phyloP scores from a whole-genome alignment of 169 alveolate species.

The Plasmodium coatneyi region DNA sequence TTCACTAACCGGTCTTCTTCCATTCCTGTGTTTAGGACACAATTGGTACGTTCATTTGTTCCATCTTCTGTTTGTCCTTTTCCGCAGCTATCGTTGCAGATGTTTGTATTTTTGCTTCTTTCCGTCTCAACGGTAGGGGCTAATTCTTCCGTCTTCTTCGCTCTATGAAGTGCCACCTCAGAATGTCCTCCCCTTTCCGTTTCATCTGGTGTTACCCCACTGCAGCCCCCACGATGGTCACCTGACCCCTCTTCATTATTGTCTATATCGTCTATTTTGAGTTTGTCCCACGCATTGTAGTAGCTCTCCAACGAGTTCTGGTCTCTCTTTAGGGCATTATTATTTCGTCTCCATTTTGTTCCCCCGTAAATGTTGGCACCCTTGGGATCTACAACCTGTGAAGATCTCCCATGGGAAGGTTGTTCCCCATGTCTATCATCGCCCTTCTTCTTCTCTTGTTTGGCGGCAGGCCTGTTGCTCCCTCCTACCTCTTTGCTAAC shows the following conservation, averaged over 20 bases:
- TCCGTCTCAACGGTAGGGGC: neutral
- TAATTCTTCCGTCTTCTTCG: neutral
- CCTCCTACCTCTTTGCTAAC: conserved; percentile 11
- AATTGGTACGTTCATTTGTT: neutral
- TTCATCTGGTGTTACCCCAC: neutral
- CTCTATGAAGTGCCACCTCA: neutral
- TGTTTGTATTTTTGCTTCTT: neutral
- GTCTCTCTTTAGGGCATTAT: conserved; percentile 43
- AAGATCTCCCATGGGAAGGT: neutral
- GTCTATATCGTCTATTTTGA: conserved; percentile 29
- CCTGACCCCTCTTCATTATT: neutral
- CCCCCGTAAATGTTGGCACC: neutral
- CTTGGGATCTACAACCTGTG: neutral
- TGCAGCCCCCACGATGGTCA: neutral
- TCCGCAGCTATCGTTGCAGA: neutral
- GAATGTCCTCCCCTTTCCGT: neutral
- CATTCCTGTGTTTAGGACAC: neutral
- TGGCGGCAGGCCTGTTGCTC: neutral
- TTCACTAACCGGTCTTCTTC: conserved; percentile 7
- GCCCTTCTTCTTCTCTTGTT: neutral
- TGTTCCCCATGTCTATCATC: neutral
- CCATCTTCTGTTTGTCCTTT: neutral
- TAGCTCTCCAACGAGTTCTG: conserved; percentile 42
- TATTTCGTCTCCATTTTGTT: neutral
- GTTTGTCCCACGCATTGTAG: conserved; percentile 66